These are phyloP conservation scores for Funneliformis mosseae DNA, from an alignment of 192 early-diverging fungal species.

Conservation along the genomic window DNA sequence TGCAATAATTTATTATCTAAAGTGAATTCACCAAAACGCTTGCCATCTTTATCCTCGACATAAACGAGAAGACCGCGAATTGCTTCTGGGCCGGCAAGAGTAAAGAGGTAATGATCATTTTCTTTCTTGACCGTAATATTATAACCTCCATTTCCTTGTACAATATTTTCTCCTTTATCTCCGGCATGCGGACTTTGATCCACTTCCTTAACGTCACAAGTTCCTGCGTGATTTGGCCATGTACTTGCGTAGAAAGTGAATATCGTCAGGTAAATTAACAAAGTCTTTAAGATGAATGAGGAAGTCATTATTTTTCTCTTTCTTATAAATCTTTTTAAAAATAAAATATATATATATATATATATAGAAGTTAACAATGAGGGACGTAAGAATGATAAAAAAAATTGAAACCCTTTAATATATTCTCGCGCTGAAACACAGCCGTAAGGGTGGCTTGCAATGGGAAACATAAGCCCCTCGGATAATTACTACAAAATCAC, in stretches of 20 bases:
- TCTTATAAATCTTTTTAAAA: no score
- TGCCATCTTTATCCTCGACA: background rate
- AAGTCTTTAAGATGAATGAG: background rate
- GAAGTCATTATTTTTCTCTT: background rate
- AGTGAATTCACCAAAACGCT: background rate
- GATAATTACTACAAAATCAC: no score
- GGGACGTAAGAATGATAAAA: no score
- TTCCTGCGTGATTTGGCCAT: background rate
- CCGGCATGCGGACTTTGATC: background rate
- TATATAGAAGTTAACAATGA: no score
- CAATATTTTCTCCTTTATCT: background rate
- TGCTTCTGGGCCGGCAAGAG: background rate
- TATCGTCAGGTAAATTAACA: background rate
- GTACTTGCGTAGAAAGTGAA: background rate
- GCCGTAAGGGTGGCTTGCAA: no score
- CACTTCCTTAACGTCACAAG: background rate
- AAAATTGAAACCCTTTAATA: no score
- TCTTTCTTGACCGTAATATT: background rate
- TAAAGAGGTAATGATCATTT: background rate
- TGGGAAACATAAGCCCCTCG: no score
- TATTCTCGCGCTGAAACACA: no score
- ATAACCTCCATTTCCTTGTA: background rate
- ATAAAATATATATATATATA: no score
- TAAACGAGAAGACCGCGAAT: background rate
- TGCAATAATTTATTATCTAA: background rate